These are phyloP conservation scores for Eucalyptus sp. DNA, from an alignment of 345 rosid species.

Conservation along the genomic window DNA sequence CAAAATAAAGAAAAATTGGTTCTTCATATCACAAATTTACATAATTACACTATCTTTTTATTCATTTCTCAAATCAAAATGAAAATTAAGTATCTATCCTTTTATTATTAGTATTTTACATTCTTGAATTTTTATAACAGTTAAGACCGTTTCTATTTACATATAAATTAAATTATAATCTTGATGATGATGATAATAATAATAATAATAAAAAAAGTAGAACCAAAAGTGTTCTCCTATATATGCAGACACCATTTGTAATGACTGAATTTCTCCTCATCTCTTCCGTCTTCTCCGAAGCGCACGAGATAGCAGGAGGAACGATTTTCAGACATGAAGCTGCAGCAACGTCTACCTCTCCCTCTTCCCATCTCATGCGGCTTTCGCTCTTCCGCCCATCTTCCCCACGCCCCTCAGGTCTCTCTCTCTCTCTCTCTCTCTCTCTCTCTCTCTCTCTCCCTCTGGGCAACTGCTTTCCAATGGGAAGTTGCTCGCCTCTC, in stretches of 20 bases:
- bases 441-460: not conserved
- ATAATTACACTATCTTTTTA: fast-evolving
- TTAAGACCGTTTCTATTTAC: no score
- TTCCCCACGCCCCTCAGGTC: not conserved
- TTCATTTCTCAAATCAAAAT: not conserved
- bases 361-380: not conserved
- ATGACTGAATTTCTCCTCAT: not conserved
- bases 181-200: not conserved
- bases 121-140: not conserved
- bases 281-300: not conserved
- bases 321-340: not conserved
- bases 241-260: not conserved
- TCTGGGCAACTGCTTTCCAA: not conserved
- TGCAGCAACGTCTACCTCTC: not conserved
- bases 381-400: not conserved
- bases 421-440: not conserved
- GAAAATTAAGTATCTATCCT: not conserved
- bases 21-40: not conserved
- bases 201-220: no score
- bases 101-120: not conserved
- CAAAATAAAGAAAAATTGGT: fast-evolving
- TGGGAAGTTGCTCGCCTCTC: not conserved
- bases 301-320: not conserved
- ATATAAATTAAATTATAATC: not conserved
- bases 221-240: not conserved